Conservation (phyloP, 495 filamentous ascomycete species). For the Lophiostoma macrostomum region DNA sequence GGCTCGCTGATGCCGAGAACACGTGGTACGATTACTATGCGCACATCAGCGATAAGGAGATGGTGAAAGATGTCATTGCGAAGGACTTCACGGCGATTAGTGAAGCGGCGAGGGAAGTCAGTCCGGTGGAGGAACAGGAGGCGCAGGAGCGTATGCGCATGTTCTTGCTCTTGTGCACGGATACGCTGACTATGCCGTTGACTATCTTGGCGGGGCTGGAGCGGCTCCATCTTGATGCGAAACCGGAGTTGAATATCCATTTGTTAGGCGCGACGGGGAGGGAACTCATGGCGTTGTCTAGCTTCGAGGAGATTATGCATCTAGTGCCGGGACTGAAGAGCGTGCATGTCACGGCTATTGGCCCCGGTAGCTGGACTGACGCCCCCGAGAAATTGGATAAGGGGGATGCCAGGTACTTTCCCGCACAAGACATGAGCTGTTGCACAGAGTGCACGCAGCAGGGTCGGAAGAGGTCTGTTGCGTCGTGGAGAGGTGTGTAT, state of each 20-base stretch:
- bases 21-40: conserved; percentile 20
- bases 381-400: not conserved
- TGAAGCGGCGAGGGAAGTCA: not conserved
- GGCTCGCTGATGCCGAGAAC: not conserved
- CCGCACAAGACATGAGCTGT: conserved; percentile 4
- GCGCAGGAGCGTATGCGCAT: conserved; percentile 13
- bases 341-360: conserved; percentile 8
- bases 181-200: conserved; percentile 20
- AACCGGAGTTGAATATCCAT: conserved; percentile 11
- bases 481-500: conserved; percentile 8
- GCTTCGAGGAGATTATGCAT: conserved; percentile 22
- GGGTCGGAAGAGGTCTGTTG: conserved; percentile 7
- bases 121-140: conserved; percentile 1
- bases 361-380: not conserved
- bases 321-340: conserved; percentile 7
- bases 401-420: not conserved
- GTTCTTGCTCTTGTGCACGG: conserved; percentile 10
- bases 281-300: conserved; percentile 4
- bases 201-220: conserved; percentile 20
- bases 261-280: conserved; percentile 11
- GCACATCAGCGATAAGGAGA: conserved; percentile 11
- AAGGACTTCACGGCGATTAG: conserved; percentile 8
- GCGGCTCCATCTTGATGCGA: not conserved
- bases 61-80: conserved; percentile 4
- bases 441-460: conserved; percentile 5